Conservation (phyloP, 2,329 filamentous ascomycete genomes). For the Fusarium sp. region DNA sequence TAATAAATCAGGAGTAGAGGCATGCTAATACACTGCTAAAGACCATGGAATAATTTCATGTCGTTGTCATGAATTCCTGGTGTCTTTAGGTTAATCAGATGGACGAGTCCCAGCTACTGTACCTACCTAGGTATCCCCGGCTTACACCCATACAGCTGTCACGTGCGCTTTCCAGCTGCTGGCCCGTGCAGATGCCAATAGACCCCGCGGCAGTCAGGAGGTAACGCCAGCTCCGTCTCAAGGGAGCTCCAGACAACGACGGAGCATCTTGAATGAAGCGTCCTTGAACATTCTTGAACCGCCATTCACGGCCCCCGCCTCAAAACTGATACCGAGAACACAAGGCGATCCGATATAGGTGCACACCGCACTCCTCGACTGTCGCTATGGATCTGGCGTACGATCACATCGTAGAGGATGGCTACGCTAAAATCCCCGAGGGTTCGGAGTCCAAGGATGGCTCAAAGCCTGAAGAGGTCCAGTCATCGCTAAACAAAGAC, state of each 20-base stretch:
- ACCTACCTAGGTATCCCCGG: not conserved
- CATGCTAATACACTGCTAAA: too few relatives aligned
- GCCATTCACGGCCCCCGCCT: not conserved
- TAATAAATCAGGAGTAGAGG: too few relatives aligned
- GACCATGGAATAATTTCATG: too few relatives aligned
- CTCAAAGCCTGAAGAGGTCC: constrained; percentile 58
- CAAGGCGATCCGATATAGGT: not conserved
- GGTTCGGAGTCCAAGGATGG: constrained; percentile 63
- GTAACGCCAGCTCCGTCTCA: constrained; percentile 27
- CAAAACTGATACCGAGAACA: not conserved
- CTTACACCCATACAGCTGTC: constrained; percentile 2
- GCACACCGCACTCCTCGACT: constrained; percentile 10
- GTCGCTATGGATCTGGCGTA: constrained; percentile 91
- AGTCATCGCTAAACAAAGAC: constrained; percentile 83
- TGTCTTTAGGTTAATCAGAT: too few relatives aligned
- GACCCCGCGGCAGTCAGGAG: constrained; percentile 47
- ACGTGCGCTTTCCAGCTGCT: constrained; percentile 28
- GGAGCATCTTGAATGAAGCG: constrained; percentile 31
- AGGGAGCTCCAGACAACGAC: constrained; percentile 34
- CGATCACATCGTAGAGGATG: constrained; percentile 94
- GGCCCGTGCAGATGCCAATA: constrained; percentile 42
- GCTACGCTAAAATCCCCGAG: constrained; percentile 70
- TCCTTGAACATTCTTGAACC: constrained; percentile 17
- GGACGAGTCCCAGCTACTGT: too few relatives aligned
- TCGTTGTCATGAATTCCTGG: too few relatives aligned